Evolutionary conservation across 2,329 filamentous ascomycete genomes (phyloP), one percentile per base, ranked within the genome.

Genomic region (Fusarium sp.): DNA sequence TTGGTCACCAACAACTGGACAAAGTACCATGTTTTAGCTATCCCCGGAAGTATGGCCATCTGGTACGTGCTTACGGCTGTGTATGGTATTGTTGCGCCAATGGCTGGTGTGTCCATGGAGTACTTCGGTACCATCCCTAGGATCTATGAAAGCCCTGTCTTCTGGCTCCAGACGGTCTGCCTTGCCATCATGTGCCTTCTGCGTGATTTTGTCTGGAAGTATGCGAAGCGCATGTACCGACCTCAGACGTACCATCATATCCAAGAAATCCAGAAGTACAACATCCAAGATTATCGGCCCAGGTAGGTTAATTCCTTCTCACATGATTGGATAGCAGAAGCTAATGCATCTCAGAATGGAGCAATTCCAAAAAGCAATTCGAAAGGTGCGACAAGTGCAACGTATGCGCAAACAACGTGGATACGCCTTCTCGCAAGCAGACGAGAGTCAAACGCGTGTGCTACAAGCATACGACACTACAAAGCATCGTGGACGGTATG

Each of bases 231-330:
- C 69, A 97, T 99, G 94, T 99, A 98, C 82, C 91, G 90, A 72
- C 96, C 96, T 21, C 92, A 97, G 80, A 90, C 93, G 41, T 99
- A 99, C 76, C 96, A 99, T 74, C 96, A 99, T 78, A 96, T 99
- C 67, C 96, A 99, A 80, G 96, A 99, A 82, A 99, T 99, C 72
- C 96, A 99, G 80, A 99, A 99, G 82, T 99, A 98, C 83, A 99
- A 99, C 75, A 97, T 99, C 63, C 96, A 99, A 82, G 96, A 99
- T 82, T 99, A 99, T 80, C 87, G 96, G 76, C 96, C 96, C 65
- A 90, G 96, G 92, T 94, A 87, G 72, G 86, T 49, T 18, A 45
- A 35, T 18, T 11, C 14, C 42, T 14, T 15, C 15, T 47, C 17
- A 21, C 36, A 15, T 7, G 3, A 23, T 25, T 6, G 11, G 37